phyloP scores from a whole-genome alignment of 2,329 filamentous ascomycete species.

The Aspergillus phoenicis region DNA sequence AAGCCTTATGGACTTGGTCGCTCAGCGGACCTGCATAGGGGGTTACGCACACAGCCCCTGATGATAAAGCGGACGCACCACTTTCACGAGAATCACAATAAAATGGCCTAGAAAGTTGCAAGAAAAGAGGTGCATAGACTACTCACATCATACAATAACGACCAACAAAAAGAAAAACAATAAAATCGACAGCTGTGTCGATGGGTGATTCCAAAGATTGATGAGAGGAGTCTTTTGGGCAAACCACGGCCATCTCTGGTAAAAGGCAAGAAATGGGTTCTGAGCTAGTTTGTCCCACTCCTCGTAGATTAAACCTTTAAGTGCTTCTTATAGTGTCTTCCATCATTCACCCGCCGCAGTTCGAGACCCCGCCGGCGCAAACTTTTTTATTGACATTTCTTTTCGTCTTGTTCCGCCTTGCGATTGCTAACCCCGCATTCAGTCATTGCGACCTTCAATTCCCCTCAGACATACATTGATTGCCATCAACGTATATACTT shows the following conservation, averaged over 20 bases:
- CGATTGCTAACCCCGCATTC: conserved; percentile 23
- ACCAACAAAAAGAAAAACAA: conserved; percentile 33
- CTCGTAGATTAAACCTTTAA: conserved; percentile 34
- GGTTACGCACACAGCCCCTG: background rate
- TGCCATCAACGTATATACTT: background rate
- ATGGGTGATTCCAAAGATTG: conserved; percentile 59
- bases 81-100: background rate
- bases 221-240: conserved; percentile 60
- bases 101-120: background rate
- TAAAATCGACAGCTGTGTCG: conserved; percentile 49
- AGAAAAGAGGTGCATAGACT: background rate
- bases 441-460: conserved; percentile 1
- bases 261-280: conserved; percentile 79
- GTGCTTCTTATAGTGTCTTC: conserved; percentile 14
- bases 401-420: conserved; percentile 12
- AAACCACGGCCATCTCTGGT: conserved; percentile 75
- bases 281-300: conserved; percentile 70
- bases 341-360: conserved; percentile 16
- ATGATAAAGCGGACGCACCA: background rate
- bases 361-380: conserved; percentile 29
- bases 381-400: conserved; percentile 10
- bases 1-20: background rate
- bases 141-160: background rate
- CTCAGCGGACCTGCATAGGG: background rate
- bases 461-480: background rate